Evolutionary conservation across 169 alveolate genomes (phyloP).

Genomic region (Neospora caninum): DNA sequence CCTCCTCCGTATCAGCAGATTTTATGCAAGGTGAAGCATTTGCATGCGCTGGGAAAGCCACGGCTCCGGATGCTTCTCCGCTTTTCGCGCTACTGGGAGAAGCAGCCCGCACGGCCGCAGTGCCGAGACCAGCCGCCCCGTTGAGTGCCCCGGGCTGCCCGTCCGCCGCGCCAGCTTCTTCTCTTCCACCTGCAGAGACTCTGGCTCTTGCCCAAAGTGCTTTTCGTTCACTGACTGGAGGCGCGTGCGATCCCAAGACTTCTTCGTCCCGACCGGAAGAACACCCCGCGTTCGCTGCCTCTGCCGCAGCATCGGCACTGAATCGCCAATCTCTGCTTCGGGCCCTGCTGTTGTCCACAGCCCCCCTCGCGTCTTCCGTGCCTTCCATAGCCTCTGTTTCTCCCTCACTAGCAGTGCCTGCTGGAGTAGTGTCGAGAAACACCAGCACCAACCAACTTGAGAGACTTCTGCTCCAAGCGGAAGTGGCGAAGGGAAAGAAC

Average conservation of each 20-base stretch:
- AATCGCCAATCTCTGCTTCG: background rate
- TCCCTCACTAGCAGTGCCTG: background rate
- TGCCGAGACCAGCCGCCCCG: background rate
- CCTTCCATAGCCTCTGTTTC: background rate
- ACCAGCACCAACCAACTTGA: background rate
- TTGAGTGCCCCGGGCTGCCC: background rate
- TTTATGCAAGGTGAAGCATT: background rate
- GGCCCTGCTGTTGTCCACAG: background rate
- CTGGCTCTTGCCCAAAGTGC: background rate
- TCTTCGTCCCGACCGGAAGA: background rate
- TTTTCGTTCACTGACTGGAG: background rate
- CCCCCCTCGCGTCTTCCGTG: background rate
- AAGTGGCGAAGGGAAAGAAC: background rate
- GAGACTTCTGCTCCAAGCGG: background rate
- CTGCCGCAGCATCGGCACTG: background rate
- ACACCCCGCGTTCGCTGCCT: background rate
- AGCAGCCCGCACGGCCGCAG: background rate
- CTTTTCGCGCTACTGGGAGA: background rate
- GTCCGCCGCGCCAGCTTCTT: background rate
- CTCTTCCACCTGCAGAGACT: background rate
- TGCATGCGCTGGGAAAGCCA: background rate
- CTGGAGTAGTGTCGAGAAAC: background rate
- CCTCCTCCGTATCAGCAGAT: background rate
- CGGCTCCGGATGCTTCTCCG: background rate
- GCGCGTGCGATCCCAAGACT: background rate